A percentile compares a stretch with the other conserved stretches of the same genome.
Conservation (phyloP, 2,329 filamentous ascomycete genomes). For the Trichoderma koningiopsis region DNA sequence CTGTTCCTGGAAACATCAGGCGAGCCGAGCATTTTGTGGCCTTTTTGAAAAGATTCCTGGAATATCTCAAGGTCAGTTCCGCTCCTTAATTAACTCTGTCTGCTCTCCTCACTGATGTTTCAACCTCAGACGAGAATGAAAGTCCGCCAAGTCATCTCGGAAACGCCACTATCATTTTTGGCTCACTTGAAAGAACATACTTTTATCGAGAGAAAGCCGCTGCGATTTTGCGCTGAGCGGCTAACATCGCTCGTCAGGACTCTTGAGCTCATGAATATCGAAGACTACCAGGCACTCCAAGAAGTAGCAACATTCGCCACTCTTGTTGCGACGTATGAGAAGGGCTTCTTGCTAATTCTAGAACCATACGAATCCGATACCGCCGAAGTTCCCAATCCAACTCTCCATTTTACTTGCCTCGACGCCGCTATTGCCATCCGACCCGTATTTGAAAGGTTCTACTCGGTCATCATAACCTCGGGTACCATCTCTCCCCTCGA, state of each 20-base stretch:
- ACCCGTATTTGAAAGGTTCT: slow-evolving; percentile 95
- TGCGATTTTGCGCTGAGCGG: slow-evolving; percentile 92
- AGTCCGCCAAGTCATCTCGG: slow-evolving; percentile 93
- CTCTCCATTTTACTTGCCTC: slow-evolving; percentile 95
- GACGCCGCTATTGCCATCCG: slow-evolving; percentile 98
- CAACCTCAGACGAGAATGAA: slow-evolving; percentile 87
- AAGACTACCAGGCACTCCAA: slow-evolving; percentile 95
- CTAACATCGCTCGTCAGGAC: slow-evolving; percentile 93
- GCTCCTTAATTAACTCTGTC: too few relatives aligned
- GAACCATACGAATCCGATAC: slow-evolving; percentile 96
- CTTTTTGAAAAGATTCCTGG: slow-evolving; percentile 94
- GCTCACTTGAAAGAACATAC: slow-evolving; percentile 92
- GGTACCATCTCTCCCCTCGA: slow-evolving; percentile 95
- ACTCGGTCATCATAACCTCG: slow-evolving; percentile 97
- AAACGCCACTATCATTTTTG: slow-evolving; percentile 92
- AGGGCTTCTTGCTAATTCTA: slow-evolving; percentile 92
- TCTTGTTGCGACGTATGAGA: slow-evolving; percentile 93
- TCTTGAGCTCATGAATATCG: slow-evolving; percentile 93
- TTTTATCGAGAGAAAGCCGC: slow-evolving; percentile 94
- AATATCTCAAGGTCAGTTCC: slow-evolving; percentile 74
- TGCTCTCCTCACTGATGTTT: background rate
- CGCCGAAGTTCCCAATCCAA: slow-evolving; percentile 91
- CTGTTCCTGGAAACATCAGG: slow-evolving; percentile 93
- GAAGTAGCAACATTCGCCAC: slow-evolving; percentile 98
- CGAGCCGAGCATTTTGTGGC: slow-evolving; percentile 94